These are phyloP conservation scores for Alternaria dauci DNA, from an alignment of 2,329 filamentous ascomycete genomes.

Conservation along the genomic window DNA sequence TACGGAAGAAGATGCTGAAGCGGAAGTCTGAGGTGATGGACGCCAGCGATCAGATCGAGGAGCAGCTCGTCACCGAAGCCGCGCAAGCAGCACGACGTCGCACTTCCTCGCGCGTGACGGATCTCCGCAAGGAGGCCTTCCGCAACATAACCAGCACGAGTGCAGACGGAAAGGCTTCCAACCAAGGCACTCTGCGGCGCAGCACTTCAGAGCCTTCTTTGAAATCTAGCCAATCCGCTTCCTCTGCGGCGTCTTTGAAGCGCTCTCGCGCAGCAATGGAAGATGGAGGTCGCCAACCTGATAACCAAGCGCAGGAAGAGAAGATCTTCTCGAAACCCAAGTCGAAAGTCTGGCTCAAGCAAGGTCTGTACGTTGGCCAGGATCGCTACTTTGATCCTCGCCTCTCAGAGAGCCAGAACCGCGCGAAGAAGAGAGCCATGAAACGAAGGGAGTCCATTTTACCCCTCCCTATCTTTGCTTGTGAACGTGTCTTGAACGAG, in stretches of 20 bases:
- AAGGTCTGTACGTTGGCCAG: slow-evolving; percentile 90
- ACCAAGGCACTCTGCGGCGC: slow-evolving; percentile 41
- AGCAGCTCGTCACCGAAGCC: slow-evolving; percentile 44
- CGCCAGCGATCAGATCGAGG: slow-evolving; percentile 36
- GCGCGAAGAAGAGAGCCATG: slow-evolving; percentile 45
- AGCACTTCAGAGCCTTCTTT: slow-evolving; percentile 37
- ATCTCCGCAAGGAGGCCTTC: slow-evolving; percentile 46
- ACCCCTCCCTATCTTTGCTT: slow-evolving; percentile 81
- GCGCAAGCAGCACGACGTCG: slow-evolving; percentile 46
- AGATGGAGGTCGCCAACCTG: slow-evolving; percentile 25
- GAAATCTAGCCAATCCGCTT: slow-evolving; percentile 23
- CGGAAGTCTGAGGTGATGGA: slow-evolving; percentile 22
- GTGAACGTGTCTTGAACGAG: slow-evolving; percentile 73
- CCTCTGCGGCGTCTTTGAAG: slow-evolving; percentile 28
- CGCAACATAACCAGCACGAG: slow-evolving; percentile 45
- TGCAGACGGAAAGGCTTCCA: slow-evolving; percentile 49
- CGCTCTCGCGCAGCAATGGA: slow-evolving; percentile 34
- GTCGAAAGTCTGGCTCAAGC: slow-evolving; percentile 79
- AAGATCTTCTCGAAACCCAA: slow-evolving; percentile 47
- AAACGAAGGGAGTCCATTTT: slow-evolving; percentile 63
- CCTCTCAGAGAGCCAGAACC: slow-evolving; percentile 58
- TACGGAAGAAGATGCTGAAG: slow-evolving; percentile 31
- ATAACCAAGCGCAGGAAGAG: slow-evolving; percentile 23
- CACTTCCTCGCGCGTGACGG: slow-evolving; percentile 42
- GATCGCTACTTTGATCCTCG: slow-evolving; percentile 54